Evolutionary conservation across 805 yeast genomes (phyloP).

Genomic region (Cyberlindnera japonica): DNA sequence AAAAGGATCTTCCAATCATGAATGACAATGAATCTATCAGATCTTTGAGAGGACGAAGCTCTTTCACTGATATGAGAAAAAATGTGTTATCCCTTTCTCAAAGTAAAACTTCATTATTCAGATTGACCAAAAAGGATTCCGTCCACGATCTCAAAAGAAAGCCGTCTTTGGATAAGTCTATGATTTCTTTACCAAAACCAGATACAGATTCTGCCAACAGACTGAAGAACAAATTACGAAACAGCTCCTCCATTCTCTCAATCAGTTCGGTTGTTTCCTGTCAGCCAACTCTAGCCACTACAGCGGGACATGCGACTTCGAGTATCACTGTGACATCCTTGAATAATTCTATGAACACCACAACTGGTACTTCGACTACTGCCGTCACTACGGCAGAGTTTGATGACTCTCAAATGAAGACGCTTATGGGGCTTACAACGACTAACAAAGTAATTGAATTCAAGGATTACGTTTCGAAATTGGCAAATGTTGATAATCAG

Average conservation of each 20-base stretch:
- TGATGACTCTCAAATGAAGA: conserved; percentile 27
- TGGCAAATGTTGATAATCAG: conserved; percentile 31
- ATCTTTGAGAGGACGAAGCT: conserved; percentile 24
- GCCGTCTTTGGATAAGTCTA: conserved; percentile 30
- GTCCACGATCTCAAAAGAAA: conserved; percentile 21
- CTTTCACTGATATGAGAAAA: conserved; percentile 30
- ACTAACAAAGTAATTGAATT: conserved; percentile 34
- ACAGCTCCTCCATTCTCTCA: conserved; percentile 46
- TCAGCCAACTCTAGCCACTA: conserved; percentile 15
- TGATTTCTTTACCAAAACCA: conserved; percentile 56
- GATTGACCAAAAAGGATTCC: conserved; percentile 24
- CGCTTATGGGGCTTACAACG: conserved; percentile 35
- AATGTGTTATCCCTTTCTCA: conserved; percentile 27
- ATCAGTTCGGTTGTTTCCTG: conserved; percentile 29
- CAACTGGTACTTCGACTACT: conserved; percentile 2
- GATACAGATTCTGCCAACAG: conserved; percentile 53
- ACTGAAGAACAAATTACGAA: conserved; percentile 48
- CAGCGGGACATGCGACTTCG: too few species aligned
- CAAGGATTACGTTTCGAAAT: conserved; percentile 19
- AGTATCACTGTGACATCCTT: conserved; percentile 6
- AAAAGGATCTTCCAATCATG: conserved; percentile 13
- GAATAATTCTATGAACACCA: conserved; percentile 1
- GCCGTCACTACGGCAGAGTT: conserved; percentile 26
- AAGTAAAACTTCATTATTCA: conserved; percentile 20
- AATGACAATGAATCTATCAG: conserved; percentile 24